Percentiles rank a stretch among this genome's conserved stretches.
These are phyloP conservation scores for Aquilaria sinensis DNA, from an alignment of 345 rosid species.

Conservation along the genomic window DNA sequence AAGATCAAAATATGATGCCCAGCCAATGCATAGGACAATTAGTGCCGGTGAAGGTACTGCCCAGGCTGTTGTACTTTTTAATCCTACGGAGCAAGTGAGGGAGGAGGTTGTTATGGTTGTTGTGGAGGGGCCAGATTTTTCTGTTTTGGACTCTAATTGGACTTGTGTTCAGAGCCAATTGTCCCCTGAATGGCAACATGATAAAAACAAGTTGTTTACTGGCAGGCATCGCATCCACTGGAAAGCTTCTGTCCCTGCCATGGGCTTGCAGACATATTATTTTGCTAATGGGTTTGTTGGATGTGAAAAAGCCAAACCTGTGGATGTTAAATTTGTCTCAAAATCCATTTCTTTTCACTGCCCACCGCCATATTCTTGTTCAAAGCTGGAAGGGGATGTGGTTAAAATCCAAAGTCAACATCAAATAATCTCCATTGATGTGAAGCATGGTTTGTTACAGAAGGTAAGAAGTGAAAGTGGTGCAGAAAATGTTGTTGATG, in stretches of 20 bases:
- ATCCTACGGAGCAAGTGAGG: slow-evolving; percentile 81
- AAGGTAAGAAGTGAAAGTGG: slow-evolving; percentile 49
- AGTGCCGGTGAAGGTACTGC: slow-evolving; percentile 65
- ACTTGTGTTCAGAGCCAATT: slow-evolving; percentile 86
- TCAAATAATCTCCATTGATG: slow-evolving; percentile 67
- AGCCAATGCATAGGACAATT: slow-evolving; percentile 67
- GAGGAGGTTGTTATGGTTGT: slow-evolving; percentile 76
- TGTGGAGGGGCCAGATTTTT: slow-evolving; percentile 65
- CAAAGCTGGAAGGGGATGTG: slow-evolving; percentile 48
- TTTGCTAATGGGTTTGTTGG: slow-evolving; percentile 70
- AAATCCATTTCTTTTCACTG: slow-evolving; percentile 48
- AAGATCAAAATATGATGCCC: slow-evolving; percentile 79
- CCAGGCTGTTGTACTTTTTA: slow-evolving; percentile 73
- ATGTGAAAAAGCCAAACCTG: slow-evolving; percentile 76
- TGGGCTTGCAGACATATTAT: slow-evolving; percentile 88
- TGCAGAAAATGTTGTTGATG: slow-evolving; percentile 40
- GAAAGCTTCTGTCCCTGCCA: slow-evolving; percentile 86
- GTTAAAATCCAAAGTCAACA: slow-evolving; percentile 59
- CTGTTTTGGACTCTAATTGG: slow-evolving; percentile 84
- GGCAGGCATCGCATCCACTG: slow-evolving; percentile 87
- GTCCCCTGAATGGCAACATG: slow-evolving; percentile 92
- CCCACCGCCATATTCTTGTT: slow-evolving; percentile 69
- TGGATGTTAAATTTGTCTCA: slow-evolving; percentile 49
- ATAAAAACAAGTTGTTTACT: slow-evolving; percentile 51
- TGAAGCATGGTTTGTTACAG: slow-evolving; percentile 59